phyloP scores from a whole-genome alignment of 768 basidiomycete genomes.

The Trametes villosa region DNA sequence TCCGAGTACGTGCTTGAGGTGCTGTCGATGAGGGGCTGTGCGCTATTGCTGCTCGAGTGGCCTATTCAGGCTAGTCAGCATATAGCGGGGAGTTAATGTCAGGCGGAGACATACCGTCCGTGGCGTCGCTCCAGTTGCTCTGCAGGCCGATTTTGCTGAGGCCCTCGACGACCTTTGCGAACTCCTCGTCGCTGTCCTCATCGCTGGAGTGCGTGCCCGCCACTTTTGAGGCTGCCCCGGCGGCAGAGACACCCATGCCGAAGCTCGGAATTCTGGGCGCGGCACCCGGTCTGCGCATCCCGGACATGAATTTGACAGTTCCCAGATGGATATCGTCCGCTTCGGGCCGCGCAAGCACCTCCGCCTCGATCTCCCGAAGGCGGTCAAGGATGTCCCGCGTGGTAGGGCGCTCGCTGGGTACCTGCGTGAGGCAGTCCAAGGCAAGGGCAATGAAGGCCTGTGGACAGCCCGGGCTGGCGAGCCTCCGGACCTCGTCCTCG shows the following conservation, averaged over 20 bases:
- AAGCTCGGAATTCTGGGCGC: conserved; percentile 88
- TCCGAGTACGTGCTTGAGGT: conserved; percentile 52
- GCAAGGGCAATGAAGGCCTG: conserved; percentile 75
- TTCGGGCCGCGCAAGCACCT: conserved; percentile 73
- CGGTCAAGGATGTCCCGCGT: conserved; percentile 81
- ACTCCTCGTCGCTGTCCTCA: conserved; percentile 71
- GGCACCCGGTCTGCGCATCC: conserved; percentile 55
- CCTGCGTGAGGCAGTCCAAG: conserved; percentile 71
- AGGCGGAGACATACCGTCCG: conserved; percentile 40
- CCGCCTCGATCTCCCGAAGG: conserved; percentile 80
- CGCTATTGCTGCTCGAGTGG: conserved; percentile 45
- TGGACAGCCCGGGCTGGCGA: conserved; percentile 79
- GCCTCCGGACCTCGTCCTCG: conserved; percentile 64
- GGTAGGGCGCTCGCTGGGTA: conserved; percentile 72
- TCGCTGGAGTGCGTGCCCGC: conserved; percentile 39
- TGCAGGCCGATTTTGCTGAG: conserved; percentile 56
- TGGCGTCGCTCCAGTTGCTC: conserved; percentile 50
- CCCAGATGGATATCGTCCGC: conserved; percentile 79
- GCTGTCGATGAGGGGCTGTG: conserved; percentile 58
- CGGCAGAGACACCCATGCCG: conserved; percentile 60
- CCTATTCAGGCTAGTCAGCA: conserved; percentile 32
- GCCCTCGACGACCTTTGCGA: conserved; percentile 60
- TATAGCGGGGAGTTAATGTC: not conserved
- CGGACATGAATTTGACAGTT: conserved; percentile 81
- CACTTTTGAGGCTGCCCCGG: conserved; percentile 39